These are phyloP conservation scores for Ceratocystis smalleyi DNA, from an alignment of 2,329 filamentous ascomycete species.

Conservation along the genomic window DNA sequence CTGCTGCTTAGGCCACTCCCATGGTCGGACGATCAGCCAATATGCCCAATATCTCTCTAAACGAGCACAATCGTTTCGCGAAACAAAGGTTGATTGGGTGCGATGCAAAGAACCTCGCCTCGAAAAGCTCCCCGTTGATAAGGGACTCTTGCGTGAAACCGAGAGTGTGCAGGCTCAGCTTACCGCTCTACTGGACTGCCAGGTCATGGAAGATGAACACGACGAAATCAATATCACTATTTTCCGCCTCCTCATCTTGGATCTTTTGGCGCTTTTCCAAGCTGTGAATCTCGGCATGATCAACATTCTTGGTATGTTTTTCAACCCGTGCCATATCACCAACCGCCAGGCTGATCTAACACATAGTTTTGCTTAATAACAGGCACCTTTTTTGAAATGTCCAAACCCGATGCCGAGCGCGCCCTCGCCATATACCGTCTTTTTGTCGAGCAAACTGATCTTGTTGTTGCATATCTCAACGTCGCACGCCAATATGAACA, in stretches of 20 bases:
- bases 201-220: constrained; percentile 72
- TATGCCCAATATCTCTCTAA: constrained; percentile 79
- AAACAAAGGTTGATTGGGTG: constrained; percentile 83
- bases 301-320: constrained; percentile 67
- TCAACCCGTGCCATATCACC: background rate
- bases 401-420: constrained; percentile 78
- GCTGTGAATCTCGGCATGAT: constrained; percentile 95
- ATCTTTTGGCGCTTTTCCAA: constrained; percentile 79
- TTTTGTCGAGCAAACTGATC: constrained; percentile 83
- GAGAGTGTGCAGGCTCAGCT: constrained; percentile 84
- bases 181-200: constrained; percentile 69
- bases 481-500: constrained; percentile 81
- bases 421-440: constrained; percentile 83
- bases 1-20: constrained; percentile 57
- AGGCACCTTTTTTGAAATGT: constrained; percentile 99
- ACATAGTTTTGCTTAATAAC: constrained; percentile 15
- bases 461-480: constrained; percentile 77
- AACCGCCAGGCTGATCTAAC: background rate
- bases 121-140: constrained; percentile 76
- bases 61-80: constrained; percentile 64
- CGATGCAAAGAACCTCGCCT: constrained; percentile 65
- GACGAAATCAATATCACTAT: constrained; percentile 95
- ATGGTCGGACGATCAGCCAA: constrained; percentile 84
- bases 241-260: constrained; percentile 78
- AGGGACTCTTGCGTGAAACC: constrained; percentile 80